phyloP scores from a whole-genome alignment of 2,329 filamentous ascomycete species.

The Penicillium polonicum region DNA sequence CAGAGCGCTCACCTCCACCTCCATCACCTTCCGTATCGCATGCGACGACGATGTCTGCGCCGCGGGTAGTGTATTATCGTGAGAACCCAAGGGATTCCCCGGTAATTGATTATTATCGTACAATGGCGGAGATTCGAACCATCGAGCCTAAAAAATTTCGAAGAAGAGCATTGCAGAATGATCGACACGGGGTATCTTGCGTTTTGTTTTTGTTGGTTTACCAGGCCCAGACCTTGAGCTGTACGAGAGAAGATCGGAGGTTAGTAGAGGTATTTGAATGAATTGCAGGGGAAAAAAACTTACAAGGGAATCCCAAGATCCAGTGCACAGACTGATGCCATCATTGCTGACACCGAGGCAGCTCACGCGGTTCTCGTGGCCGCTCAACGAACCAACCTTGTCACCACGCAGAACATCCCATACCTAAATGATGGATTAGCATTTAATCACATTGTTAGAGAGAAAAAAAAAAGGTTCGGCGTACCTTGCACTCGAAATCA shows the following conservation, averaged over 20 bases:
- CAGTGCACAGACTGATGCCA: slow-evolving; percentile 97
- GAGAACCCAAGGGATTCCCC: slow-evolving; percentile 25
- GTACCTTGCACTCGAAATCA: slow-evolving; percentile 99
- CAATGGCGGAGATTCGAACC: slow-evolving; percentile 39
- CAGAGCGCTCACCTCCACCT: slow-evolving; percentile 22
- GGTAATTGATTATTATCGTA: slow-evolving; percentile 49
- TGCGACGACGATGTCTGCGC: slow-evolving; percentile 26
- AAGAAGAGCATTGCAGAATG: slow-evolving; percentile 38
- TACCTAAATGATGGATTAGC: slow-evolving; percentile 60
- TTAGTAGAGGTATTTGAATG: slow-evolving; percentile 9
- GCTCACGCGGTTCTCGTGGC: slow-evolving; percentile 98
- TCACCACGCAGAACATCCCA: slow-evolving; percentile 97
- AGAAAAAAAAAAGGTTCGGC: slow-evolving; percentile 26
- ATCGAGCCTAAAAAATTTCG: slow-evolving; percentile 35
- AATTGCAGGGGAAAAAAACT: slow-evolving; percentile 42
- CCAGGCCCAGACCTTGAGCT: slow-evolving; percentile 89
- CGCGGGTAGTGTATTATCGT: slow-evolving; percentile 31
- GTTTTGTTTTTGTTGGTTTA: slow-evolving; percentile 45
- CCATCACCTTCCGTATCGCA: slow-evolving; percentile 25
- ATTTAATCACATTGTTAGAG: background rate
- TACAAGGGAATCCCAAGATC: slow-evolving; percentile 99
- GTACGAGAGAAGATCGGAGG: slow-evolving; percentile 10
- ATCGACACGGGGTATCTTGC: slow-evolving; percentile 40
- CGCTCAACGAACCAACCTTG: slow-evolving; percentile 93
- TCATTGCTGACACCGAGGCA: slow-evolving; percentile 98